Evolutionary conservation across 2,329 filamentous ascomycete species (phyloP).

Genomic region (Penicillium italicum): DNA sequence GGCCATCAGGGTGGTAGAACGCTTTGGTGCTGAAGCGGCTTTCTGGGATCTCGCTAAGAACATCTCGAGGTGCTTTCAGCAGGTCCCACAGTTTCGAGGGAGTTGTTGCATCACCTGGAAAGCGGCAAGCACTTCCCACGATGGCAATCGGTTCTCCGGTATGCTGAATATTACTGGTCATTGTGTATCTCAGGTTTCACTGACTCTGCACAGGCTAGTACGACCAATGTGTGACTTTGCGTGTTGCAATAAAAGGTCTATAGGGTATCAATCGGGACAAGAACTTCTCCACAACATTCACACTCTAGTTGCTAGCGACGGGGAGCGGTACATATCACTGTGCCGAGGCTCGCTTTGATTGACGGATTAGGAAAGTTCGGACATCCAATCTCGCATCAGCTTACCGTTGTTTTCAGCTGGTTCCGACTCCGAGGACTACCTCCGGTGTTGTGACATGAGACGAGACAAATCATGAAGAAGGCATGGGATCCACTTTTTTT

Average conservation of each 20-base stretch:
- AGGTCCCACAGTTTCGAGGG: constrained; percentile 27
- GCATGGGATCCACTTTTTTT: not conserved
- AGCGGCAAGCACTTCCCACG: constrained; percentile 26
- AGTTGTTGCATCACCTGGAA: constrained; percentile 24
- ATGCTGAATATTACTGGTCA: constrained; percentile 12
- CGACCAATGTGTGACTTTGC: constrained; percentile 4
- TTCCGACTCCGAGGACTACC: constrained; percentile 12
- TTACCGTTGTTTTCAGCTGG: constrained; percentile 5
- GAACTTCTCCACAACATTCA: constrained; percentile 4
- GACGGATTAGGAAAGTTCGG: not conserved
- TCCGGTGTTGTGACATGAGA: not conserved
- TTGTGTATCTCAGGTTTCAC: constrained; percentile 9
- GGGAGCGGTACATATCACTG: constrained; percentile 11
- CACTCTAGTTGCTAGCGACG: not conserved
- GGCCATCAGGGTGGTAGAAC: constrained; percentile 24
- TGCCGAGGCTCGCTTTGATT: not conserved
- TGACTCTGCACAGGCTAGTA: not conserved
- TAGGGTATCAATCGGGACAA: constrained; percentile 1
- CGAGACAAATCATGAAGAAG: constrained; percentile 11
- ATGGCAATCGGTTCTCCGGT: constrained; percentile 26
- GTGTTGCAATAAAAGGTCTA: constrained; percentile 4
- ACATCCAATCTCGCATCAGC: constrained; percentile 6
- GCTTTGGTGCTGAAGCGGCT: constrained; percentile 22
- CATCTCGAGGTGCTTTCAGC: constrained; percentile 23
- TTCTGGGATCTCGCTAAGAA: constrained; percentile 20